Base-by-base conservation (phyloP, 768 basidiomycete species). In the Lanmaoa pseudosensibilis region DNA sequence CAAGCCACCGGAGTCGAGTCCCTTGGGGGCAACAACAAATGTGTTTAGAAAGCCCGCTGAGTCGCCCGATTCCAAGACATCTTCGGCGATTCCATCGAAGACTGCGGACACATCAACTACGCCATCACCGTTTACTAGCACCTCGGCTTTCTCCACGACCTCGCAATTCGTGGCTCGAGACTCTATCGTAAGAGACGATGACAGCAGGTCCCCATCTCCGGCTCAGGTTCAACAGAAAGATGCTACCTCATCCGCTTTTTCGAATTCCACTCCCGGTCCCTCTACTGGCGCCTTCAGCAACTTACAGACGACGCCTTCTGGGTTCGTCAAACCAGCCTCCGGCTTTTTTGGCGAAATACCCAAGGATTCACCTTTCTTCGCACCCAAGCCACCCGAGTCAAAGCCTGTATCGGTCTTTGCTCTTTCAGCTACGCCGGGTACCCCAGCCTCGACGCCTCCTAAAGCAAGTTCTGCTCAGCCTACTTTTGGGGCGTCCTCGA, bases 361-460 rank as follows among this genome's bases (percentile, higher is more conserved):
- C 4, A 69, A 69, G 25, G 67, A 75, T 39, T 86, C 85, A 8
- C 83, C 84, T 4, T 86, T 86, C 68, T 79, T 80, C 66, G 78
- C 80, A 10, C 73, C 69, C 8, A 65, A 66, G 47, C 39, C 52
- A 23, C 59, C 69, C 1, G 75, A 72, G 43, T 54, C 73, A 2
- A 65, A 75, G 25, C 60, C 71, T 9, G 71, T 74, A 12, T 75
- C 78, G 15, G 77, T 69, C 2, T 79, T 84, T 55, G 61, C 69
- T 53, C 63, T 58, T n/a, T 47, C 55, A n/a, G 19, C 61, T 18
- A 45, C 49, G 0, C 21, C 66, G 2, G 33, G 50, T 45, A 58
- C 71, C 10, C 57, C 67, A 8, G 40, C 65, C 13, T 49, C 63
- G 23, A 61, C 68, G 11, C 67, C 65, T 49, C 55, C 64, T n/a